These are phyloP conservation scores for Annulohypoxylon moriforme DNA, from an alignment of 495 filamentous ascomycete genomes.

Conservation along the genomic window DNA sequence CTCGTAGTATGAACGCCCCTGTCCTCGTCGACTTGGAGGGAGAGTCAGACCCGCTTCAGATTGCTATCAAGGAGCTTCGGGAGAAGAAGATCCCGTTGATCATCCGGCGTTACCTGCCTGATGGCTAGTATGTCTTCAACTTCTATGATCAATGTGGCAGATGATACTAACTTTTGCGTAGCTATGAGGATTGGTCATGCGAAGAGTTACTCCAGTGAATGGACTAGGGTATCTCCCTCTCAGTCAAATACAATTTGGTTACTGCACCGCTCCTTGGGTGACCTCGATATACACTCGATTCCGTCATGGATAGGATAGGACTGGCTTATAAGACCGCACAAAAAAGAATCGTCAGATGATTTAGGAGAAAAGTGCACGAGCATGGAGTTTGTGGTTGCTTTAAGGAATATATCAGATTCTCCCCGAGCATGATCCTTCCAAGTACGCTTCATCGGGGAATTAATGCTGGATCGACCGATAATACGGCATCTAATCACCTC, in stretches of 20 bases:
- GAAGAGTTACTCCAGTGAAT: conserved; percentile 80
- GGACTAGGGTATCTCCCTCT: conserved; percentile 1
- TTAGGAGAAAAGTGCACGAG: conserved; percentile 41
- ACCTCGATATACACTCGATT: conserved; percentile 6
- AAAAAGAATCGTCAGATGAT: conserved; percentile 14
- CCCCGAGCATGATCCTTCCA: conserved; percentile 9
- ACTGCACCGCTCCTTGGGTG: not conserved
- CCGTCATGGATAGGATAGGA: not conserved
- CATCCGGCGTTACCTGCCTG: conserved; percentile 92
- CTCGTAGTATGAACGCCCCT: conserved; percentile 90
- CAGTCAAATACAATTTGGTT: not conserved
- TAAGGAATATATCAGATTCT: conserved; percentile 40
- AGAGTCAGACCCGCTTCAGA: conserved; percentile 96
- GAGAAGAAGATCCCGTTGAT: conserved; percentile 99
- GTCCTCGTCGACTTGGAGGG: conserved; percentile 97
- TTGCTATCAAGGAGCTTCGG: conserved; percentile 94
- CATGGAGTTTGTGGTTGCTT: conserved; percentile 49
- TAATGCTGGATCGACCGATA: conserved; percentile 2
- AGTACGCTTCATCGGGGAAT: conserved; percentile 2
- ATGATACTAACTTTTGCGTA: conserved; percentile 52
- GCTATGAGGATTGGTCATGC: conserved; percentile 99
- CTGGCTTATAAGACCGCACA: conserved; percentile 19
- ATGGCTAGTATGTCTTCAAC: conserved; percentile 83
- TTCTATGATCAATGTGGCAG: not conserved
- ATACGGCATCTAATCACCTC: conserved; percentile 14